Base-by-base conservation (phyloP, 2,329 filamentous ascomycete genomes). In the Dactylellina haptotyla region DNA sequence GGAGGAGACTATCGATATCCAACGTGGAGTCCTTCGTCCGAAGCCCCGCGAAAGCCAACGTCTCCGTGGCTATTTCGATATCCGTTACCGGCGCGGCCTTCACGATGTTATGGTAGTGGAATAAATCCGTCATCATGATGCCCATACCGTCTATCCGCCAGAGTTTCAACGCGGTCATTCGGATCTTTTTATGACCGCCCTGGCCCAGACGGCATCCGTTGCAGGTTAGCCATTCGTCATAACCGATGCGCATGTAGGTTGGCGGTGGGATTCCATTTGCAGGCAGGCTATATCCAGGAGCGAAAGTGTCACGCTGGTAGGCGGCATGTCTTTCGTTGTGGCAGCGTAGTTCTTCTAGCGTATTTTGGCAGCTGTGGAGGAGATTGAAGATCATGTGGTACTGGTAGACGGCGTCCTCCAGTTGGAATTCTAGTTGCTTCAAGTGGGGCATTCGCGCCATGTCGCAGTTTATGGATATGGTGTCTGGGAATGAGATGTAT, bases 331-430 rank as follows among this genome's bases (percentile, higher is more conserved):
- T 18, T 2, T 51, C 10, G 14, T 66, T 66, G 43, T 30, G 14
- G 14, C 51, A 66, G 18, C 43, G 37, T 5, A 66, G 18, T 9
- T 66, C 51, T 10, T 16, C 25, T 4, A 66, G 41, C 3, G 18
- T 58, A 2, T 51, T 43, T 23, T 66, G 62, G 16, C 43, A 50
- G n/a, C 32, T 58, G 9, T 41, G 32, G 30, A 66, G 62, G n/a
- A 66, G 30, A n/a, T 14, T 43, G 30, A 66, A 66, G 14, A 66
- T 26, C 3, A 5, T n/a, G 30, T 66, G 62, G 14, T 58, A 66
- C 2, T 39, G 4, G 1, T 2, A 2, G 2, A 28, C 10, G 9
- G 10, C n/a, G 3, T 50, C 51, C 2, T 43, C 2, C 12, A 20
- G 18, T 39, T 16, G 30, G 10, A 30, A 58, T 1, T 53, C 51